These are phyloP conservation scores for Cyamopsis tetragonoloba DNA, from an alignment of 306 rosid genomes.

Conservation along the genomic window DNA sequence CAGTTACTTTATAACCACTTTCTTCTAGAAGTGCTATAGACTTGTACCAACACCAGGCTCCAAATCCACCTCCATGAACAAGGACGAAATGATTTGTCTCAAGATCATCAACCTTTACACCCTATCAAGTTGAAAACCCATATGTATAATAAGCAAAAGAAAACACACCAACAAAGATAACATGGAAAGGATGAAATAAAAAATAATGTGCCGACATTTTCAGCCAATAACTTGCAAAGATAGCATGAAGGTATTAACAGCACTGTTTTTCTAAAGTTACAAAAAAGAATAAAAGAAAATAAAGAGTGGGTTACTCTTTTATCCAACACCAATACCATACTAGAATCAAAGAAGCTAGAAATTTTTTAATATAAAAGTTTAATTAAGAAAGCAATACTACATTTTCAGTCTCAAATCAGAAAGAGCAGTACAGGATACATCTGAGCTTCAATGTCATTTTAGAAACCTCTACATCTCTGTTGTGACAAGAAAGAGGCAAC, in stretches of 20 bases:
- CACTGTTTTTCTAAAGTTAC: neutral
- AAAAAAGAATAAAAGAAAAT: neutral
- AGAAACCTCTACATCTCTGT: slow-evolving; percentile 5
- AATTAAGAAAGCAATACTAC: neutral
- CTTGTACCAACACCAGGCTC: slow-evolving; percentile 99
- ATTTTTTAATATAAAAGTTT: neutral
- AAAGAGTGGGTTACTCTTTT: neutral
- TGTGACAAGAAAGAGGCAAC: slow-evolving; percentile 8
- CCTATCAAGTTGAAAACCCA: slow-evolving; percentile 44
- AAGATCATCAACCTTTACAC: slow-evolving; percentile 68
- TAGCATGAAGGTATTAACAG: neutral
- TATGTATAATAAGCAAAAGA: slow-evolving; percentile 13
- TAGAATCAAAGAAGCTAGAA: neutral
- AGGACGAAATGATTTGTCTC: slow-evolving; percentile 89
- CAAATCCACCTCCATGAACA: slow-evolving; percentile 98
- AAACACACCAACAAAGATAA: slow-evolving; percentile 5
- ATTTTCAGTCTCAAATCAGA: neutral
- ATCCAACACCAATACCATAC: neutral
- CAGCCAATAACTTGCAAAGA: neutral
- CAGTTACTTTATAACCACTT: slow-evolving; percentile 76
- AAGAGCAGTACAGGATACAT: neutral
- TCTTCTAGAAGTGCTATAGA: slow-evolving; percentile 95
- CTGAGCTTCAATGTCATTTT: slow-evolving; percentile 14
- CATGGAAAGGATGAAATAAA: neutral
- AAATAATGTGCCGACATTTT: neutral